Evolutionary conservation across 371 early-diverging fungal genomes (phyloP).

Genomic region (Mucor mucedo): DNA sequence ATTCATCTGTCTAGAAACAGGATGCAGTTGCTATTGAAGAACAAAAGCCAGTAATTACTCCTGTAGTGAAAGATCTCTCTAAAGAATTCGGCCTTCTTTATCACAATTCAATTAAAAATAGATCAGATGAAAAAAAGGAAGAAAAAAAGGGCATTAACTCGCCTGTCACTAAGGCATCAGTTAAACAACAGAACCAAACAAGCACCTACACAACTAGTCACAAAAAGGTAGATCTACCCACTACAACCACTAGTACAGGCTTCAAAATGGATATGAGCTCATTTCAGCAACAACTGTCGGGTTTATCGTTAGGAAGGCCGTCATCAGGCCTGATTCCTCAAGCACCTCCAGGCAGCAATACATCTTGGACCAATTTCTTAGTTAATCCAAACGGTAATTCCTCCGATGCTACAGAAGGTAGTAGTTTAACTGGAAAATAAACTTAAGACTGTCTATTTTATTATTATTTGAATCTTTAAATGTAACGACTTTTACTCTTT

Average conservation of each 20-base stretch:
- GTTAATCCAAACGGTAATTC: not conserved
- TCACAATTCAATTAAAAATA: slow-evolving; percentile 18
- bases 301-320: slow-evolving; percentile 24
- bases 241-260: not conserved
- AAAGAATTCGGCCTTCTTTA: slow-evolving; percentile 13
- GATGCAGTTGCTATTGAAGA: not conserved
- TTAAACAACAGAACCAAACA: not conserved
- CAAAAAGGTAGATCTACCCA: not conserved
- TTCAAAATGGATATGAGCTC: slow-evolving; percentile 30
- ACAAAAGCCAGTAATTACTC: not conserved
- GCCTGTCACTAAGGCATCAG: slow-evolving; percentile 12
- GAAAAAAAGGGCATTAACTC: not conserved
- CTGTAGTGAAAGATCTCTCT: slow-evolving; percentile 5
- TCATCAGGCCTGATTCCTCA: slow-evolving; percentile 32
- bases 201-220: not conserved
- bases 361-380: slow-evolving; percentile 24
- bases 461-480: too few relatives aligned
- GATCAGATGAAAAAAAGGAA: slow-evolving; percentile 35
- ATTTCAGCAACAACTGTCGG: slow-evolving; percentile 36
- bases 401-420: too few relatives aligned
- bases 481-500: too few relatives aligned
- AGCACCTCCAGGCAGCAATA: slow-evolving; percentile 29
- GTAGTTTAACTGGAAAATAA: too few relatives aligned
- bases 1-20: not conserved
- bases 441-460: too few relatives aligned